Evolutionary conservation across 2,329 filamentous ascomycete genomes (phyloP).

Genomic region (Emergomyces pasteurianus): DNA sequence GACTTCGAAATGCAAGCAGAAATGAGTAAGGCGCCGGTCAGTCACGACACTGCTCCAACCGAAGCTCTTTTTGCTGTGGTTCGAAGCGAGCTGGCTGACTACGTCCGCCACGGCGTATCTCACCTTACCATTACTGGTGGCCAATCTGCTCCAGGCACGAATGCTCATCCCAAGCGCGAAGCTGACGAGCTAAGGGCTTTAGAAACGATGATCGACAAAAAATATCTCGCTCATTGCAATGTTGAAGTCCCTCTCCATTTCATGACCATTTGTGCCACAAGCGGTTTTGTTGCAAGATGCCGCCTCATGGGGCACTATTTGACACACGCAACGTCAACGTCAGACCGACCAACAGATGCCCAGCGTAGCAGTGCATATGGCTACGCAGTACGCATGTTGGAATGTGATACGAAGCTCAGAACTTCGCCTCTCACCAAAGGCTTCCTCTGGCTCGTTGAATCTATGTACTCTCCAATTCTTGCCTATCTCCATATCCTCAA

Average conservation of each 20-base stretch:
- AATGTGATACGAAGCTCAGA: neutral
- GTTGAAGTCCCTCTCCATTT: neutral
- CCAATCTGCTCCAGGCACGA: neutral
- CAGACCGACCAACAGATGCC: neutral
- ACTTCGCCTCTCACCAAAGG: neutral
- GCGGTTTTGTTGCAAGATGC: neutral
- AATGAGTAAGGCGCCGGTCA: neutral
- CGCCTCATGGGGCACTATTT: neutral
- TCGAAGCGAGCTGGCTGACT: neutral
- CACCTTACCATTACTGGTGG: neutral
- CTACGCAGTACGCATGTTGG: neutral
- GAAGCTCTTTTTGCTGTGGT: neutral
- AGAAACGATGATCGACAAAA: neutral
- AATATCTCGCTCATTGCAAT: neutral
- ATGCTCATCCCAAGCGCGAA: neutral
- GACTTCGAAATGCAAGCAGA: neutral
- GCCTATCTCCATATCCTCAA: neutral
- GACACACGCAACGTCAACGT: neutral
- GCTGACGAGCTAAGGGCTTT: neutral
- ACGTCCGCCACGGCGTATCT: neutral
- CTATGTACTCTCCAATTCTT: neutral
- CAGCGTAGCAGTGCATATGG: neutral
- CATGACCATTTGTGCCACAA: neutral
- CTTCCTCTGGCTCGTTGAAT: neutral
- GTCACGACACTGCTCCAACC: neutral